A percentile compares a stretch with the other conserved stretches of the same genome.
phyloP scores from a whole-genome alignment of 768 basidiomycete species.

The Cystoderma amianthinum region DNA sequence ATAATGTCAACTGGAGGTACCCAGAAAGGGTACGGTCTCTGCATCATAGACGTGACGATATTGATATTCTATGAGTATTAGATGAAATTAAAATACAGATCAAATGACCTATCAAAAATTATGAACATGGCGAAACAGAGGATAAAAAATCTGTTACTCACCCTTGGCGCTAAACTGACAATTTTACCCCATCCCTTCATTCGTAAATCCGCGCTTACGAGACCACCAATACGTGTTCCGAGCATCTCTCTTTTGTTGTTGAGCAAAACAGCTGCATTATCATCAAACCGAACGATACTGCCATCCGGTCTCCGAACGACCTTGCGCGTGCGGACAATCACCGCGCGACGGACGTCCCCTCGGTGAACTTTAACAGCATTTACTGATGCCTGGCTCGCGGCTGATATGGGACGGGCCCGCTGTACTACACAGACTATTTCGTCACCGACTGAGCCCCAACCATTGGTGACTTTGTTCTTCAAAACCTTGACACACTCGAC shows the following conservation, averaged over 20 bases:
- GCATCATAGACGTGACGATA: no score
- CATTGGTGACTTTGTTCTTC: slow-evolving; percentile 93
- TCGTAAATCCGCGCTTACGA: slow-evolving; percentile 86
- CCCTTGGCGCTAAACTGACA: slow-evolving; percentile 87
- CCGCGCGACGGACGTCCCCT: slow-evolving; percentile 92
- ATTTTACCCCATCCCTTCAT: slow-evolving; percentile 95
- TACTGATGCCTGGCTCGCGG: slow-evolving; percentile 56
- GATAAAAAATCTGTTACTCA: no score
- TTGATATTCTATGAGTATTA: no score
- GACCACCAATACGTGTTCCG: slow-evolving; percentile 89
- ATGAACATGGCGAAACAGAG: no score
- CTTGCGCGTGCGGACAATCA: slow-evolving; percentile 93
- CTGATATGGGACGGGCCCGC: slow-evolving; percentile 76
- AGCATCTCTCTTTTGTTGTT: slow-evolving; percentile 97
- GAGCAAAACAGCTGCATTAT: slow-evolving; percentile 90
- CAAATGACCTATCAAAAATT: no score
- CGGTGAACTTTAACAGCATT: slow-evolving; percentile 86
- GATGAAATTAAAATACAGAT: no score
- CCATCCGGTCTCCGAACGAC: slow-evolving; percentile 83
- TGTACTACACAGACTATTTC: slow-evolving; percentile 96
- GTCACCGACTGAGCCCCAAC: slow-evolving; percentile 90
- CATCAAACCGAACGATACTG: slow-evolving; percentile 83
- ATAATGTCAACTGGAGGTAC: no score
- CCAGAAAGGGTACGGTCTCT: no score
- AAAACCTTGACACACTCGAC: slow-evolving; percentile 96